Base-by-base conservation (phyloP, 2,329 filamentous ascomycete species). In the Colletotrichum camelliae region DNA sequence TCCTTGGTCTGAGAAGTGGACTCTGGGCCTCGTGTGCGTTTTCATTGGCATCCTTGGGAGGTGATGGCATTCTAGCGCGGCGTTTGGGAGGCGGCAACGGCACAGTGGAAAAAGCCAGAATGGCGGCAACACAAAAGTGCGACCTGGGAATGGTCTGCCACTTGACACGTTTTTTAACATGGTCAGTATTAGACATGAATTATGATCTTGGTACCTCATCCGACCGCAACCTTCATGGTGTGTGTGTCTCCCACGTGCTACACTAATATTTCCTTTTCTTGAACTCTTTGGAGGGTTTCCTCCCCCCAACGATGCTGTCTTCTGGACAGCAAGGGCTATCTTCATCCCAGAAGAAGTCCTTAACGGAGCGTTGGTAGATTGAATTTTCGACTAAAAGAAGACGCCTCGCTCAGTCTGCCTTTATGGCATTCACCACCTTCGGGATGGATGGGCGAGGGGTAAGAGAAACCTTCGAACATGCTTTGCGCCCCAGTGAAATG, bases 311-410 rank as follows among this genome's bases (percentile, higher is more conserved):
- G 93, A 92, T 94, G 93, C 93, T 92, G 90, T 91, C 92, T 88
- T 86, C 90, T 90, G 91, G 93, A 89, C 89, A 90, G 93, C 93
- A 93, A 90, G 93, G 90, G 88, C 92, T 90, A 86, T 86, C 89
- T 91, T 92, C 88, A 89, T 83, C 90, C 87, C 89, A 93, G 91
- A 90, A 91, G 89, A 86, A 88, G 90, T 89, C 89, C 93, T 93
- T 93, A 95, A 95, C 93, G 94, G 93, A 95, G 92, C 93, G 92
- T 94, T 94, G 93, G 94, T 83, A 95, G 88, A 94, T 87, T 55
- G 60, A 78, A 52, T 52, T 52, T 57, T 83, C 82, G 82, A 84
- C 80, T 72, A 78, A 80, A 77, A 85, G 85, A 86, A 86, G 84
- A 84, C 84, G 80, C 74, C 79, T 81, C 83, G 81, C 77, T 78